These are phyloP conservation scores for Myxozyma nipponensis DNA, from an alignment of 805 yeast species.

Conservation along the genomic window DNA sequence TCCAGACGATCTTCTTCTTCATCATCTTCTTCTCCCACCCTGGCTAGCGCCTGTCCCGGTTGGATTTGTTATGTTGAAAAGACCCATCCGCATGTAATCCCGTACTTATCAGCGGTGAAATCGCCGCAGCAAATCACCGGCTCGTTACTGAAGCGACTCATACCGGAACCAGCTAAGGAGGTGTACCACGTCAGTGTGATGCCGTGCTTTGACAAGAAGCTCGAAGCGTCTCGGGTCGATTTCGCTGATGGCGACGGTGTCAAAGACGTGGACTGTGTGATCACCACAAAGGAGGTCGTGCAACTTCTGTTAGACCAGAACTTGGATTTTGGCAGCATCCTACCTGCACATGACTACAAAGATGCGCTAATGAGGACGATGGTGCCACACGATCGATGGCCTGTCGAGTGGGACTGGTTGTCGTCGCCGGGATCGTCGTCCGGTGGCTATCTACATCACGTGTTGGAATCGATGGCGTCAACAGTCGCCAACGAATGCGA, in stretches of 20 bases:
- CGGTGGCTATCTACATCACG: conserved; percentile 83
- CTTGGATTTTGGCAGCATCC: conserved; percentile 30
- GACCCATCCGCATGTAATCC: conserved; percentile 81
- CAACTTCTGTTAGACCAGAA: conserved; percentile 59
- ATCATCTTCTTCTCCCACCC: conserved; percentile 43
- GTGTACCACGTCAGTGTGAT: conserved; percentile 81
- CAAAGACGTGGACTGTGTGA: conserved; percentile 85
- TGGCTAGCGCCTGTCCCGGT: conserved; percentile 87
- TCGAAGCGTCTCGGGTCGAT: conserved; percentile 88
- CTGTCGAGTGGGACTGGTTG: conserved; percentile 60
- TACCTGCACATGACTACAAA: not conserved
- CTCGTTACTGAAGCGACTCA: conserved; percentile 56
- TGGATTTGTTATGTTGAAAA: conserved; percentile 95
- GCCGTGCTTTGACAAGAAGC: conserved; percentile 97
- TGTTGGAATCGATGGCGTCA: conserved; percentile 40
- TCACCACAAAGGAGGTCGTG: conserved; percentile 83
- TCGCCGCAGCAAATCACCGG: conserved; percentile 96
- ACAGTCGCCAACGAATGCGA: conserved; percentile 35
- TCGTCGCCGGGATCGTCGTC: conserved; percentile 76
- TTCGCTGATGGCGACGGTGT: conserved; percentile 39
- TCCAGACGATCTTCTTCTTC: not conserved
- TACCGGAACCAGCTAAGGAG: conserved; percentile 39
- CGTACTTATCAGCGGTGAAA: conserved; percentile 65
- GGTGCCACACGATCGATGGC: conserved; percentile 67
- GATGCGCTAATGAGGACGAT: conserved; percentile 35